A percentile compares a stretch with the other conserved stretches of the same genome.
phyloP scores from a whole-genome alignment of 352 stramenopile genomes.

The Pythium dissotocum region DNA sequence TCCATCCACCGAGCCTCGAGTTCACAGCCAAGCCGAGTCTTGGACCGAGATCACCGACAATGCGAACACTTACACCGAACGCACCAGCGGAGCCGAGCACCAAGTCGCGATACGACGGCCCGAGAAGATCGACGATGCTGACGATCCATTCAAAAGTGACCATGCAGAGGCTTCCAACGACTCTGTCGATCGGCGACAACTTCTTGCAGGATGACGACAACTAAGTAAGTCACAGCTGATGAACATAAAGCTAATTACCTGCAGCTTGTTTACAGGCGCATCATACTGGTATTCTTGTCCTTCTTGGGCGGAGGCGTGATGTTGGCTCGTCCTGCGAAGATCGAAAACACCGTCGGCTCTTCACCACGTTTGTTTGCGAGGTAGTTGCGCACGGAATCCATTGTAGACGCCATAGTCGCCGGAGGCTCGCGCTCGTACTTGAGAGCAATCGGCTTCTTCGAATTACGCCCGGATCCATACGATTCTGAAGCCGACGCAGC shows the following conservation, averaged over 20 bases:
- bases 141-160: neutral
- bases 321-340: slow-evolving; percentile 16
- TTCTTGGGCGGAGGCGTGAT: slow-evolving; percentile 9
- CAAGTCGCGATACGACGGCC: slow-evolving; percentile 11
- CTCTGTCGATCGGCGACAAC: neutral
- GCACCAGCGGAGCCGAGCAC: neutral
- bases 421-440: slow-evolving; percentile 39
- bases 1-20: neutral
- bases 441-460: slow-evolving; percentile 31
- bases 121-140: slow-evolving; percentile 19
- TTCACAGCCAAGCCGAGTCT: neutral
- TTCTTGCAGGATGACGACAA: neutral
- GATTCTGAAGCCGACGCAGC: neutral
- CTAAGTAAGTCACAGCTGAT: neutral
- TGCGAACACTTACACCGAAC: slow-evolving; percentile 13
- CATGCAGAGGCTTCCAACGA: neutral
- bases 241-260: neutral
- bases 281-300: slow-evolving; percentile 15
- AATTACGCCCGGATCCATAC: neutral
- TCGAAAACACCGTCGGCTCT: slow-evolving; percentile 25
- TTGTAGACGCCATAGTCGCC: neutral
- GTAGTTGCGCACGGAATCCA: neutral
- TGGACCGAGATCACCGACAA: neutral
- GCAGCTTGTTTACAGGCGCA: slow-evolving; percentile 8
- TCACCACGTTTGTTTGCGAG: slow-evolving; percentile 2